Evolutionary conservation across 345 rosid species (phyloP), one percentile per base, ranked within the genome.

Genomic region (Pugionium cornutum): DNA sequence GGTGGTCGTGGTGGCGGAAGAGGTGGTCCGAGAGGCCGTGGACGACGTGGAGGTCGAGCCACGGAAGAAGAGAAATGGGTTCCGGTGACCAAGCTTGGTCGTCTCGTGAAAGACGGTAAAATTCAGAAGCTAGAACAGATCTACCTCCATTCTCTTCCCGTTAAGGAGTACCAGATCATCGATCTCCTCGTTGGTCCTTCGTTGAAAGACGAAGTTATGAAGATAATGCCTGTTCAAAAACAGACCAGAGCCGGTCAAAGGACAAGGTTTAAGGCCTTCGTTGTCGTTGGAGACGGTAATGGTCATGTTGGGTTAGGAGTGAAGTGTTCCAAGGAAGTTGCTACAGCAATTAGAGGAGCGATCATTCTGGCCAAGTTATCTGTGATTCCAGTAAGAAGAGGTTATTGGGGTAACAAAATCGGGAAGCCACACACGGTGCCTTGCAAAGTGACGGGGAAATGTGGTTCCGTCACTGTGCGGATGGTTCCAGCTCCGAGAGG

Each of bases 191-290:
- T 81, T 2, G 88, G 84, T n/a, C 90, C 87, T 0, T 35, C 80
- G 4, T 75, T 89, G 55, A 89, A 89, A 62, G 91, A 89, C 11
- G 96, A 89, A 80, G 96, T 89, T 46, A 89, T 89, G 96, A 86
- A 89, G 68, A 89, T 86, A 61, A 82, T 83, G 65, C 92, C 92
- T 0, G 92, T 86, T 26, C 96, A 88, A 85, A 86, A 88, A 36
- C 92, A 88, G 67, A 86, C 88, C 5, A 77, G 91, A 7, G 91
- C 88, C 28, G 89, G 89, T 0, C 89, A 84, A 69, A 59, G 92
- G 7, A 86, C 89, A 4, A 70, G 89, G 40, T 86, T 86, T 79
- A 86, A 86, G 83, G 88, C 88, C 35, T 86, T 86, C 6, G 86
- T 86, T 0, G 86, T 83, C 2, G 18, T 18, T 18, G 18, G 18